Base-by-base conservation (phyloP, 2,329 filamentous ascomycete genomes). In the Colletotrichum magnum region DNA sequence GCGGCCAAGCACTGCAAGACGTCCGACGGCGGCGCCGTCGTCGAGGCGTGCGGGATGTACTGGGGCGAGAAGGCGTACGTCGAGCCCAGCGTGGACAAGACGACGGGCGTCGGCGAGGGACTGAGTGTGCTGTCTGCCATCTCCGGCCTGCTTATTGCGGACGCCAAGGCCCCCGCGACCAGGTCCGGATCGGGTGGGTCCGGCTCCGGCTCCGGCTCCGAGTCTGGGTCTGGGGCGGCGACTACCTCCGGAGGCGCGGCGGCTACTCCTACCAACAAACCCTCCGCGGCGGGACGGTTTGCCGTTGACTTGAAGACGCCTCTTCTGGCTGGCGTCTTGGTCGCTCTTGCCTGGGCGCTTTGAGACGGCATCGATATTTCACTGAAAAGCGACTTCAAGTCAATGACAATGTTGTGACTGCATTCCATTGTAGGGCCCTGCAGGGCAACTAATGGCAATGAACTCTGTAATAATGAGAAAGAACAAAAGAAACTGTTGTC, bases 1-100 rank as follows among this genome's bases (percentile, higher is more conserved):
- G 88, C 87, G 0, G 84, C 84, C 2, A 75, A 75, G 5, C 81
- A 84, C 39, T 90, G 88, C 74, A 82, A 79, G 4, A 83, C 82
- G 32, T 36, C 32, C 32, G 32, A 36, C 28, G 86, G 83, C n/a
- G 78, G 82, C 7, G 7, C 21, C 12, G 26, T 12, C 10, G 52
- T 50, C 4, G 80, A 82, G 63, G 79, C 82, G 51, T 87, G 86
- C 69, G 86, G 87, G 9, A 82, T 85, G 21, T 78, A 78, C 64
- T 87, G 85, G 85, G 81, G 80, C 50, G 68, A 75, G 5, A 77
- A 73, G 0, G 73, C 72, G 2, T 61, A 56, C 24, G 59, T 70
- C 2, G 32, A 75, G 72, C n/a, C 86, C 76, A 68, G 80, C 82
- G 64, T 80, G 79, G 74, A 85, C 81, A 73, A 84, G 82, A 69